Base-by-base conservation (phyloP, 257 asterid genomes). In the Apocynum venetum region DNA sequence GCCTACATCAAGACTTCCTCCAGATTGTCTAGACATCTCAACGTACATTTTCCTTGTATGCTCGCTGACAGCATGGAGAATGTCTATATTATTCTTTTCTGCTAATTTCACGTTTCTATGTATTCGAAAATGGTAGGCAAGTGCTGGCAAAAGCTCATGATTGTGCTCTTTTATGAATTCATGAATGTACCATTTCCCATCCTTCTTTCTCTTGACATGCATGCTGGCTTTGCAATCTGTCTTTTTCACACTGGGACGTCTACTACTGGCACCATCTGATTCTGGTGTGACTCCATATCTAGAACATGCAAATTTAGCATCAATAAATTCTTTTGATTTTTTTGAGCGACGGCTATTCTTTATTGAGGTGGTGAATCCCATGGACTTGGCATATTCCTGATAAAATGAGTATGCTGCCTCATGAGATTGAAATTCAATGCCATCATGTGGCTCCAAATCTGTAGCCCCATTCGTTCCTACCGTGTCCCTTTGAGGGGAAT, bases 331-430 rank as follows among this genome's bases (percentile, higher is more conserved):
- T 83, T 95, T 95, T 12, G 97, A 90, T 80, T 93, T 95, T 88
- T 95, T 95, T 13, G 99, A 93, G 68, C 97, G 96, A 5, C 99
- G 97, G 79, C 99, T 95, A 60, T 95, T 95, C 85, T 93, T 95
- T 74, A 95, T 95, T 0, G 99, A 95, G 78, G 98, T 93, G 76
- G 98, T 95, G 91, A 95, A 95, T 53, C 99, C 99, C 99, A 95
- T 93, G 2, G 99, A 93, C 84, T 95, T 95, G 64, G 98, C 98
- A 80, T 93, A 93, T 76, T 93, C 98, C 84, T 95, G 99, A 85
- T 95, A 95, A 82, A 91, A 95, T 8, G 96, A 78, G 85, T 93
- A 95, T 4, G 97, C 99, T 0, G 92, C 88, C 87, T 93, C 99
- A 52, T 95, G 96, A 74, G 97, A 91, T 78, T 87, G 96, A 59